Evolutionary conservation across 164 flowering plant genomes (phyloP), one percentile per base, ranked within the genome.

Genomic region (Platanus orientalis): DNA sequence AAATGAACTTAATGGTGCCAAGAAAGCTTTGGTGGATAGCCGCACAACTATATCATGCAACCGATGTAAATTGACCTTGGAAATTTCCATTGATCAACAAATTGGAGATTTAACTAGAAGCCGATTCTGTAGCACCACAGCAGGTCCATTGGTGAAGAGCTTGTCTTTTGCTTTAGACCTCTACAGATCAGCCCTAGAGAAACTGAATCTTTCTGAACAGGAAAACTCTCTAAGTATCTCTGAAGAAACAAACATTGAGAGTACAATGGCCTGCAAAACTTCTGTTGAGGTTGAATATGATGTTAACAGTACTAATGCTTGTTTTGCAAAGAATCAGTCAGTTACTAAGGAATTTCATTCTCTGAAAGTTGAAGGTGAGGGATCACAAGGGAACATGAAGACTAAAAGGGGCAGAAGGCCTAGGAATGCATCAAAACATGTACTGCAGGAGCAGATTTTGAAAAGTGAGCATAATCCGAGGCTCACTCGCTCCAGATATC

Each of bases 401-500:
- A 49, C 65, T 14, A 76, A 55, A 63, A 86, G 72, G 68, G 24
- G 68, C 72, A 79, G 80, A 64, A 86, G 73, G 63, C 47, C 73
- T 34, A 86, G 75, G 71, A 82, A 72, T 47, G 55, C 75, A 42
- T 23, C 68, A 24, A 80, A 65, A 54, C 54, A 67, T 67, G 53
- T 64, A 57, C 23, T 61, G 16, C 61, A 60, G 63, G 80, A 69
- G 50, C 72, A 70, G 40, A 36, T 12, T 60, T 23, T 63, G 26
- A 60, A 68, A 28, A 30, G 67, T 66, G 78, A 68, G 42, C 62
- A 40, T 7, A 78, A 59, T 62, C 62, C 64, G 55, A 92, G 86
- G 74, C 42, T 76, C 49, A 87, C 91, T 55, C 81, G 91, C 45
- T 83, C 89, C 28, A 79, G 66, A 60, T 42, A 52, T 70, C 83